Conservation (phyloP, 1,284 basidiomycete species). For the Salmacisia buchloeana region DNA sequence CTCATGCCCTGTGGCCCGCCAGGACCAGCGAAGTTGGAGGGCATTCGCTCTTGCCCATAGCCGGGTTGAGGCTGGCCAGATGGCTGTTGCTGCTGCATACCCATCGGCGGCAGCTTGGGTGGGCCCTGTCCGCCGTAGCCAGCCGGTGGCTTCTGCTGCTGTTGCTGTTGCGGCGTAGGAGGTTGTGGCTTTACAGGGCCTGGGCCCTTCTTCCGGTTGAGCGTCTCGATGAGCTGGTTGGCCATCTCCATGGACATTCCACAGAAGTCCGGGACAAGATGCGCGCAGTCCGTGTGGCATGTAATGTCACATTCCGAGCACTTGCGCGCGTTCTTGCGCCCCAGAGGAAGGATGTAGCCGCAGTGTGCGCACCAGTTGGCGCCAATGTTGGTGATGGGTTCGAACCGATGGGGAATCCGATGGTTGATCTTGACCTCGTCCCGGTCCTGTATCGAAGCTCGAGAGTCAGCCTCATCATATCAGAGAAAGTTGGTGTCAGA, state of each 20-base stretch:
- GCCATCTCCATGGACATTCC: conserved; percentile 99
- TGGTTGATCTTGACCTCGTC: conserved; percentile 99
- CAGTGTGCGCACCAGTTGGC: conserved; percentile 99
- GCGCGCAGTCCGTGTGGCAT: conserved; percentile 94
- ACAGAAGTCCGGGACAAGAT: conserved; percentile 97
- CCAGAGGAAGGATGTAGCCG: conserved; percentile 86
- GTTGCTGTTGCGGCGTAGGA: conserved; percentile 15
- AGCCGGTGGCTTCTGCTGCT: conserved; percentile 13
- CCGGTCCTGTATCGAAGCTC: too few relatives aligned
- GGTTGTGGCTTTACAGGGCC: conserved; percentile 8
- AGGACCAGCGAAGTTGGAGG: neutral
- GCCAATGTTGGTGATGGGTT: conserved; percentile 91
- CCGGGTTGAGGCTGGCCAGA: conserved; percentile 9
- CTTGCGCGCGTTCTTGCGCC: conserved; percentile 89
- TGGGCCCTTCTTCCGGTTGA: conserved; percentile 53
- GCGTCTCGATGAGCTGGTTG: conserved; percentile 78
- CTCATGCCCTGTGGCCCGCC: conserved; percentile 12
- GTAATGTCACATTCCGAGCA: conserved; percentile 95
- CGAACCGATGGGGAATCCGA: conserved; percentile 97
- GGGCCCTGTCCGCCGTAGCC: neutral
- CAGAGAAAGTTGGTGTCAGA: neutral
- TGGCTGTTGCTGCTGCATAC: conserved; percentile 15
- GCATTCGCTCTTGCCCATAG: neutral
- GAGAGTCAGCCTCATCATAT: neutral
- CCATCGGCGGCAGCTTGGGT: conserved; percentile 13